Conservation (phyloP, 352 stramenopile species). For the Phytophthora ohioensis region DNA sequence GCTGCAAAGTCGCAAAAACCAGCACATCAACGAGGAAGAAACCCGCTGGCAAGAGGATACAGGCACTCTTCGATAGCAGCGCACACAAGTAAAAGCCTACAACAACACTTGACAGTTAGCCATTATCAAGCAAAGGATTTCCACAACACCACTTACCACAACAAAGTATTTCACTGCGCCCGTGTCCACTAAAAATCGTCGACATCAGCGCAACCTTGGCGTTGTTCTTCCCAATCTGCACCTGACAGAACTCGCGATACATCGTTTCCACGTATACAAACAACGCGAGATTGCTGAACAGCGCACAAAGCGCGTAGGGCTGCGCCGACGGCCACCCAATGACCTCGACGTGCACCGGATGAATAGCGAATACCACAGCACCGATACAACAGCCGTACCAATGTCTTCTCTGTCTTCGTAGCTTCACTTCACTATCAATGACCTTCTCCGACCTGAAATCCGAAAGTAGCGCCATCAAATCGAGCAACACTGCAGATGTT, state of each 20-base stretch:
- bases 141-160: conserved; percentile 9
- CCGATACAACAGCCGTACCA: conserved; percentile 49
- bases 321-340: conserved; percentile 76
- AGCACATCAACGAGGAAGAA: conserved; percentile 53
- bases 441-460: background rate
- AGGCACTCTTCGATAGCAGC: conserved; percentile 67
- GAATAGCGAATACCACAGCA: conserved; percentile 59
- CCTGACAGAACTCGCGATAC: conserved; percentile 8
- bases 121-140: background rate
- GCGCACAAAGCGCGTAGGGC: conserved; percentile 63
- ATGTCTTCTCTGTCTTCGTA: conserved; percentile 3
- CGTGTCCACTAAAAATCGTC: conserved; percentile 11
- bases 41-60: conserved; percentile 49
- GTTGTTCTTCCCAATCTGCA: background rate
- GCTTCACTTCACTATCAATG: background rate
- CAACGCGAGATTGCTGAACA: conserved; percentile 62
- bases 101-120: background rate
- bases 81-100: conserved; percentile 49
- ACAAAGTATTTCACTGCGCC: conserved; percentile 23
- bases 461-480: conserved; percentile 30
- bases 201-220: conserved; percentile 2
- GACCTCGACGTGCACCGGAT: conserved; percentile 75
- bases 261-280: conserved; percentile 36
- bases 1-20: conserved; percentile 22
- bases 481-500: conserved; percentile 37